Conservation (phyloP, 2,329 filamentous ascomycete species). For the Parafenestella ontariensis region DNA sequence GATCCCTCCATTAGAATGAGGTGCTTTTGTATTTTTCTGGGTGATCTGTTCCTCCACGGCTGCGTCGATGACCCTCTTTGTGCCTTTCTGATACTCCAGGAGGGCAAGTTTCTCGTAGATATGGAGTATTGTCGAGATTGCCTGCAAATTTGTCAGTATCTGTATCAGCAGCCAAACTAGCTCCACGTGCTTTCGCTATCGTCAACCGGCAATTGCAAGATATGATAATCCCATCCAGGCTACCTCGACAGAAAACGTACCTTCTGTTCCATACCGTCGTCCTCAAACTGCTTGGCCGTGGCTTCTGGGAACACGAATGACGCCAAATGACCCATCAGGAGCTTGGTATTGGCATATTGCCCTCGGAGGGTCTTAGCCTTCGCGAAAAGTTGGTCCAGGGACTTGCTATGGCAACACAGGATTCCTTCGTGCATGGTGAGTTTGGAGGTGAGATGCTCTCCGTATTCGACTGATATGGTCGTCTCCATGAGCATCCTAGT, state of each 20-base stretch:
- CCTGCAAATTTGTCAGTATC: not conserved
- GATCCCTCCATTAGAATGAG: not conserved
- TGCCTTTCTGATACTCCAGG: not conserved
- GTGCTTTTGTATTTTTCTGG: constrained; percentile 3
- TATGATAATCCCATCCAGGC: not conserved
- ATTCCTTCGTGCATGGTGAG: constrained; percentile 16
- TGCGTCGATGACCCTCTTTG: constrained; percentile 1
- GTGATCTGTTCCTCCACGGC: constrained; percentile 4
- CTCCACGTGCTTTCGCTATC: not conserved
- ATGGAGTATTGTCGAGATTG: not conserved
- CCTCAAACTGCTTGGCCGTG: constrained; percentile 2
- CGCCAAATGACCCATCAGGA: not conserved
- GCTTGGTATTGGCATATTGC: constrained; percentile 1
- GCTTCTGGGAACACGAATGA: not conserved
- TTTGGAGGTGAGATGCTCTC: constrained; percentile 6
- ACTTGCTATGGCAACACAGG: constrained; percentile 19
- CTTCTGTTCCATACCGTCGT: not conserved
- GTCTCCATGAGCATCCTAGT: constrained; percentile 14
- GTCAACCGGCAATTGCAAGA: not conserved
- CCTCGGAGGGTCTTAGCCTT: constrained; percentile 5
- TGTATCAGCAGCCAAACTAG: not conserved
- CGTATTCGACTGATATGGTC: constrained; percentile 21
- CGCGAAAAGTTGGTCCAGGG: not conserved
- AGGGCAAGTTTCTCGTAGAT: constrained; percentile 7
- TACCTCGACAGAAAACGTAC: constrained; percentile 1